phyloP scores from a whole-genome alignment of 1,284 basidiomycete species.

The Phylloboletellus chloephorus region DNA sequence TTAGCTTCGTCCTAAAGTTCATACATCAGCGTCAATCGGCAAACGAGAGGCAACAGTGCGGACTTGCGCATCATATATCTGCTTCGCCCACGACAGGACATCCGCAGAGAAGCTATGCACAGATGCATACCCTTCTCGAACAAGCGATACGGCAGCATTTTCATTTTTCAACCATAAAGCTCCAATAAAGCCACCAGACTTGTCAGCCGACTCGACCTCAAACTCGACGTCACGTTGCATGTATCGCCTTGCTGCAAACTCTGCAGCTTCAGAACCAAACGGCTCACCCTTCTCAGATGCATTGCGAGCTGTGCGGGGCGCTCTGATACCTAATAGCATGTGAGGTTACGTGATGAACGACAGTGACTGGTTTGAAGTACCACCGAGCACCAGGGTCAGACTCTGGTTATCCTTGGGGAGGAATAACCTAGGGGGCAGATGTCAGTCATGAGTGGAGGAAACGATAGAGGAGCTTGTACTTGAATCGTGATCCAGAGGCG shows the following conservation, averaged over 20 bases:
- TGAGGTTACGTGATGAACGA: slow-evolving; percentile 8
- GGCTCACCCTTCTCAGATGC: slow-evolving; percentile 86
- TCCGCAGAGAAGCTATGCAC: slow-evolving; percentile 90
- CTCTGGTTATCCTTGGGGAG: slow-evolving; percentile 91
- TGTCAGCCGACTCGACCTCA: slow-evolving; percentile 85
- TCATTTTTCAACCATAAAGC: slow-evolving; percentile 78
- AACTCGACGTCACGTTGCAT: slow-evolving; percentile 97
- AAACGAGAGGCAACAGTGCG: slow-evolving; percentile 15
- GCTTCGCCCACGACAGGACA: slow-evolving; percentile 68
- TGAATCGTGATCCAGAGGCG: slow-evolving; percentile 89
- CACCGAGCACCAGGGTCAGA: slow-evolving; percentile 83
- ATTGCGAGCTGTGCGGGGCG: slow-evolving; percentile 78
- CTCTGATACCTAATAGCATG: slow-evolving; percentile 60
- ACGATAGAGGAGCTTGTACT: slow-evolving; percentile 40
- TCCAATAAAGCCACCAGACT: slow-evolving; percentile 95
- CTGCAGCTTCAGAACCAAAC: slow-evolving; percentile 78
- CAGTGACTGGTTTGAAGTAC: slow-evolving; percentile 38
- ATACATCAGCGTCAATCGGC: slow-evolving; percentile 6
- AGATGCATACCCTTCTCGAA: slow-evolving; percentile 80
- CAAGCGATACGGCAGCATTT: slow-evolving; percentile 80
- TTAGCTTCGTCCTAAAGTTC: slow-evolving; percentile 67
- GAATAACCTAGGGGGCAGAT: slow-evolving; percentile 50
- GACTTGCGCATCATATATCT: slow-evolving; percentile 83
- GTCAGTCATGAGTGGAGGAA: slow-evolving; percentile 8
- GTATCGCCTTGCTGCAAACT: slow-evolving; percentile 75